Base-by-base conservation (phyloP, 2,329 filamentous ascomycete species). In the Microdochium trichocladiopsis region DNA sequence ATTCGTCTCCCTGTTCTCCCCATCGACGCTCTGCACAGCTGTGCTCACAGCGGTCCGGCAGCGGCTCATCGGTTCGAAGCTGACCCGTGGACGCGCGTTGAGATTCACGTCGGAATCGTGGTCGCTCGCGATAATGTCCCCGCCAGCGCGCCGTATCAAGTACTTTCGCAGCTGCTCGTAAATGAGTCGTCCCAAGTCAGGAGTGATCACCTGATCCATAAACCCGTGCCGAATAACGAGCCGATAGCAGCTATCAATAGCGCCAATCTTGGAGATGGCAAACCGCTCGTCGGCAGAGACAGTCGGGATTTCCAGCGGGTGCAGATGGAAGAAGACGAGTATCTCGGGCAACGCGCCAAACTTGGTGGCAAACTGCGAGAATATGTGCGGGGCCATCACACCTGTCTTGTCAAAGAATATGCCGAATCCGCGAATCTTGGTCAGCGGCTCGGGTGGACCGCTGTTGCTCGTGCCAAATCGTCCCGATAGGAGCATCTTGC, bases 361-460 rank as follows among this genome's bases (percentile, higher is more conserved):
- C 62, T 90, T 90, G 50, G 76, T 79, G 10, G 89, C 73, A 62
- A 90, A 91, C 50, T 91, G 84, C 3, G 82, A 80, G 64, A 89
- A 90, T 10, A 86, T 83, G 8, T 77, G 78, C 2, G 85, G 86
- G 0, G 80, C 81, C 4, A 78, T 77, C 36, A 81, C 77, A 45
- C 87, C 87, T 1, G 80, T 76, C 67, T 92, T 91, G 69, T 92
- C 88, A 64, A 92, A 90, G 71, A 89, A 91, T 51, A 92, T 83
- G 1, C 85, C 87, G 6, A 81, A 76, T 25, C 75, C 88, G 52
- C 72, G 74, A 50, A 81, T 78, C 0, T 69, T 70, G 25, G 72
- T 75, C 9, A 76, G 58, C 14, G 64, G 12, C 21, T 45, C 41
- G 10, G 41, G 41, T 12, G 41, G 41, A 12, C 41, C 41, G 22